Evolutionary conservation across 768 basidiomycete species (phyloP).

Genomic region (Collybiopsis confluens): DNA sequence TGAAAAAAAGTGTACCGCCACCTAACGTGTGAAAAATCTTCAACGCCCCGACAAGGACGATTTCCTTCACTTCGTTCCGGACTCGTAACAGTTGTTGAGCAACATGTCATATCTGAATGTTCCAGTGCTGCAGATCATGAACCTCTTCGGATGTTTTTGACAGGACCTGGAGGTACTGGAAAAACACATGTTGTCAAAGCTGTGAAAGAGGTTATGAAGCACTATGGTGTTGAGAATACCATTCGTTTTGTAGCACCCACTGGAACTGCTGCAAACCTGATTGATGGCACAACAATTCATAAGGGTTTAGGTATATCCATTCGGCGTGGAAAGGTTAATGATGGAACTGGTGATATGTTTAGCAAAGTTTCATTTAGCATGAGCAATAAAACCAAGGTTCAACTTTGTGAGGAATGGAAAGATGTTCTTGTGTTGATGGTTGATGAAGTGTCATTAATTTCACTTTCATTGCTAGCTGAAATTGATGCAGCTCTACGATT

Average conservation of each 20-base stretch:
- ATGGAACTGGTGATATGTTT: neutral
- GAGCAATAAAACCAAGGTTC: conserved; percentile 12
- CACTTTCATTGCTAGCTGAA: conserved; percentile 18
- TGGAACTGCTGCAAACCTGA: conserved; percentile 24
- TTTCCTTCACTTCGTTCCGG: too few relatives aligned
- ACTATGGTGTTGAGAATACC: conserved; percentile 15
- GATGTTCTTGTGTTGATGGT: conserved; percentile 20
- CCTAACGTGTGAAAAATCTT: too few relatives aligned
- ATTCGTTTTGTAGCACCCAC: conserved; percentile 25
- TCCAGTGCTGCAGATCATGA: too few relatives aligned
- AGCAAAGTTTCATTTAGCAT: conserved; percentile 6
- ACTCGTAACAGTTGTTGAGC: too few relatives aligned
- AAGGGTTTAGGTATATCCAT: conserved; percentile 17
- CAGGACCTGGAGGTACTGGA: conserved; percentile 29
- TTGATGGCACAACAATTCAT: conserved; percentile 24
- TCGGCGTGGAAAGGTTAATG: conserved; percentile 11
- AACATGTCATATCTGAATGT: too few relatives aligned
- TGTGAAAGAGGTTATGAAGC: conserved; percentile 18
- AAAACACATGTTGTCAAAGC: conserved; percentile 27
- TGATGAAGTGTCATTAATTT: conserved; percentile 26
- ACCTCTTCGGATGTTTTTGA: conserved; percentile 11
- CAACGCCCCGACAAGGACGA: too few relatives aligned
- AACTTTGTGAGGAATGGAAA: conserved; percentile 19
- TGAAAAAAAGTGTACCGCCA: too few relatives aligned
- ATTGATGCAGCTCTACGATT: conserved; percentile 15